phyloP scores from a whole-genome alignment of 2,329 filamentous ascomycete species.

The Lachnellula subtilissima region DNA sequence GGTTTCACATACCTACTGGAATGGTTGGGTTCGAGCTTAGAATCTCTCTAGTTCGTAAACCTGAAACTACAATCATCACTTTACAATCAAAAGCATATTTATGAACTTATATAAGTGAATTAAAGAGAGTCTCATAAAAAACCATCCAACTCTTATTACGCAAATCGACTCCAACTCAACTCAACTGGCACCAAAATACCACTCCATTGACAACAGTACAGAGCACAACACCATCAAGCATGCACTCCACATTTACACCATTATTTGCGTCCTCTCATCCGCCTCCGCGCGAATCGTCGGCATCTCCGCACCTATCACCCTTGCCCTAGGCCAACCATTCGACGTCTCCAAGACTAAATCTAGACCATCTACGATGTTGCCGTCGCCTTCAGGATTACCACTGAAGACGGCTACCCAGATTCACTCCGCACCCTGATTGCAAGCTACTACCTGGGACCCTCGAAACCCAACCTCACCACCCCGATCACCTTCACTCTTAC shows the following conservation, averaged over 20 bases:
- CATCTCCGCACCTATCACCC: too few species aligned
- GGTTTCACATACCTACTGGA: too few species aligned
- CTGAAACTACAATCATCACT: background rate
- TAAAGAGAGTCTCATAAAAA: too few species aligned
- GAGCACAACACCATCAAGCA: too few species aligned
- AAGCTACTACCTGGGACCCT: constrained; percentile 5
- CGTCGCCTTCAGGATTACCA: constrained; percentile 4
- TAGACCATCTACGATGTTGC: constrained; percentile 13
- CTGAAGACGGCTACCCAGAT: background rate
- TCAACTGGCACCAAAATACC: background rate
- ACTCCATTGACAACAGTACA: too few species aligned
- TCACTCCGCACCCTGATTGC: background rate
- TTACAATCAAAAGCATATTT: background rate
- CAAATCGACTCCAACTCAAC: background rate
- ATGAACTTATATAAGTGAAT: background rate
- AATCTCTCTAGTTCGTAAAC: background rate
- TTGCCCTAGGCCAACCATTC: too few species aligned
- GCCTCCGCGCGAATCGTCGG: too few species aligned
- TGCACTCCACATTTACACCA: too few species aligned
- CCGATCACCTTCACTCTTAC: background rate
- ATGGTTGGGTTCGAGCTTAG: background rate
- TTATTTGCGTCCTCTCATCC: too few species aligned
- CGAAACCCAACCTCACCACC: background rate
- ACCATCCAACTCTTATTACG: too few species aligned
- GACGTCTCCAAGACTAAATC: background rate